Evolutionary conservation across 805 yeast genomes (phyloP).

Genomic region (Metschnikowia cubensis): DNA sequence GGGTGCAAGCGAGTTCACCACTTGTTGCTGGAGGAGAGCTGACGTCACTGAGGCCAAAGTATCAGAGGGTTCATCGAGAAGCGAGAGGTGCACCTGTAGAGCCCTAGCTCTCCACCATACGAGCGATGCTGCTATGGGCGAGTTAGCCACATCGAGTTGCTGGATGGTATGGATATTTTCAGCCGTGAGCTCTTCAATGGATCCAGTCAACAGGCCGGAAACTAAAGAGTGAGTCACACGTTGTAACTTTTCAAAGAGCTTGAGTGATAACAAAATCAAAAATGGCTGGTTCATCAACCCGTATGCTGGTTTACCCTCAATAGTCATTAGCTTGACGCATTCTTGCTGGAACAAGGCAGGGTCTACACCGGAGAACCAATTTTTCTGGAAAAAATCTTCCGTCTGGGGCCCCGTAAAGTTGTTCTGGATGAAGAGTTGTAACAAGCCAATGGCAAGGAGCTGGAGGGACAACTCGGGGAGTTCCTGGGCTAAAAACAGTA

Average conservation of each 20-base stretch:
- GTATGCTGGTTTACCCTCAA: conserved; percentile 72
- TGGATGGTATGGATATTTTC: conserved; percentile 9
- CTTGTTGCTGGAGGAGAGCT: conserved; percentile 33
- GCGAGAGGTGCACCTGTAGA: conserved; percentile 57
- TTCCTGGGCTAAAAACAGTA: conserved; percentile 1
- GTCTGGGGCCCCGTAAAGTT: conserved; percentile 83
- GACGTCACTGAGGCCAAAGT: conserved; percentile 41
- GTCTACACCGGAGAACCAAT: conserved; percentile 26
- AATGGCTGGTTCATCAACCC: conserved; percentile 41
- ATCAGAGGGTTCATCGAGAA: conserved; percentile 61
- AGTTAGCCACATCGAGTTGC: conserved; percentile 11
- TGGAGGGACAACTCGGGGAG: conserved; percentile 19
- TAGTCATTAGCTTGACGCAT: conserved; percentile 39
- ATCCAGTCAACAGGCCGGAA: conserved; percentile 22
- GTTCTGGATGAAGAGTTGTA: conserved; percentile 67
- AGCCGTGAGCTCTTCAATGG: conserved; percentile 26
- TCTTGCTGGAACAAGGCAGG: conserved; percentile 20
- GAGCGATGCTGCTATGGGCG: conserved; percentile 43
- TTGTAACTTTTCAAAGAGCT: conserved; percentile 38
- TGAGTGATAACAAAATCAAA: conserved; percentile 26
- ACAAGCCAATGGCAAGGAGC: conserved; percentile 51
- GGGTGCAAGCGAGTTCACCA: conserved; percentile 27
- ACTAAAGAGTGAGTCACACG: conserved; percentile 43
- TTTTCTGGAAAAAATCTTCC: conserved; percentile 31
- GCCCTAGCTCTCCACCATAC: conserved; percentile 79